Percentiles rank a stretch among this genome's conserved stretches.
Evolutionary conservation across 2,329 filamentous ascomycete genomes (phyloP).

Genomic region (Penicillium occitanis): DNA sequence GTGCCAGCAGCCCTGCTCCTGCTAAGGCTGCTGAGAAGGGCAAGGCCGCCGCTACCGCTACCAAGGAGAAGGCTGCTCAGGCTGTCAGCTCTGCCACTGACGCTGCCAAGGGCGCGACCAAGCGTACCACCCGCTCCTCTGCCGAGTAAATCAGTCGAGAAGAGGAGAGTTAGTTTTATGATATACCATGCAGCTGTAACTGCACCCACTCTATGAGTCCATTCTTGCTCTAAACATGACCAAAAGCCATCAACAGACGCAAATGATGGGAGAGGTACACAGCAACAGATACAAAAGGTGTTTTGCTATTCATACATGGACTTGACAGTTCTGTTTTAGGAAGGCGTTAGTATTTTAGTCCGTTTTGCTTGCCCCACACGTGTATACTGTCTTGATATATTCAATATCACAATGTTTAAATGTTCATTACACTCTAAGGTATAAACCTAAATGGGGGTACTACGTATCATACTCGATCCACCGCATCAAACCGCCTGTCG

Average conservation of each 20-base stretch:
- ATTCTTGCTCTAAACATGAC: neutral
- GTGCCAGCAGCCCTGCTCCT: constrained; percentile 60
- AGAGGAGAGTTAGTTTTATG: neutral
- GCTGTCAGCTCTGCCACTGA: constrained; percentile 62
- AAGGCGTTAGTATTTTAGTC: constrained; percentile 3
- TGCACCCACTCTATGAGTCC: neutral
- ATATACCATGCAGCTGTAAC: neutral
- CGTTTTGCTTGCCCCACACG: neutral
- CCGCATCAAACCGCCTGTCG: neutral
- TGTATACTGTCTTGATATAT: constrained; percentile 4
- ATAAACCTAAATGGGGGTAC: neutral
- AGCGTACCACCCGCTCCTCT: constrained; percentile 55
- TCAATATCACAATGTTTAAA: constrained; percentile 1
- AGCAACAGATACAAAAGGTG: neutral
- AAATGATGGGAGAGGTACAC: neutral
- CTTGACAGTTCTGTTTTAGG: constrained; percentile 6
- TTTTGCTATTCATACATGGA: neutral
- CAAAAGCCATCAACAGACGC: neutral
- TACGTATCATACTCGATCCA: neutral
- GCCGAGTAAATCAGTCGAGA: constrained; percentile 33
- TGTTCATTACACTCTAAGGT: neutral
- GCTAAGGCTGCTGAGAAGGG: constrained; percentile 66
- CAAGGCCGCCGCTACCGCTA: constrained; percentile 67
- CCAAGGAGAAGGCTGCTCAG: constrained; percentile 65
- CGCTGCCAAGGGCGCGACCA: constrained; percentile 73